A percentile compares a stretch with the other conserved stretches of the same genome.
phyloP scores from a whole-genome alignment of 2,329 filamentous ascomycete species.

The Penicillium griseofulvum region DNA sequence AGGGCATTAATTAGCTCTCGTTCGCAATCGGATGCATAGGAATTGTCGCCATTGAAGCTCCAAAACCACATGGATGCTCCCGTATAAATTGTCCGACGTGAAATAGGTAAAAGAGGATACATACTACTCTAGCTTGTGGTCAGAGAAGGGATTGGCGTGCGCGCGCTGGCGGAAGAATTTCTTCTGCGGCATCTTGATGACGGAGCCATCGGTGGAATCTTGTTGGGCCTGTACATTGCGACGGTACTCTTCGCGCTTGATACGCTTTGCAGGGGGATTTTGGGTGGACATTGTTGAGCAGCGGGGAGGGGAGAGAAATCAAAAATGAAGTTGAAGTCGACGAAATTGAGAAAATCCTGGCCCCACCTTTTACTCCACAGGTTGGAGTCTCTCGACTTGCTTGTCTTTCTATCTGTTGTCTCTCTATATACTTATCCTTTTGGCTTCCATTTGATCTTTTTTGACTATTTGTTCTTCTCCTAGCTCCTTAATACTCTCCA shows the following conservation, averaged over 20 bases:
- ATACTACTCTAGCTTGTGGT: constrained; percentile 86
- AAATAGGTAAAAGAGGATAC: constrained; percentile 28
- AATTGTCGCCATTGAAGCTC: background rate
- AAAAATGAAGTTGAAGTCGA: background rate
- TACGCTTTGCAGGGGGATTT: constrained; percentile 55
- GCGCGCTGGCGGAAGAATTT: constrained; percentile 95
- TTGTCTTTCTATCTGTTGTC: background rate
- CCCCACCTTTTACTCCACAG: constrained; percentile 11
- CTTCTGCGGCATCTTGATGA: constrained; percentile 76
- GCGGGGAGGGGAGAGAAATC: constrained; percentile 1
- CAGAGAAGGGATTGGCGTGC: constrained; percentile 97
- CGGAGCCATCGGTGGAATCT: constrained; percentile 19
- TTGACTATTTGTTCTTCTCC: background rate
- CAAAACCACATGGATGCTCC: too few relatives aligned
- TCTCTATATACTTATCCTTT: background rate
- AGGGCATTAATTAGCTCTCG: background rate
- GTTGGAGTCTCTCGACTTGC: background rate
- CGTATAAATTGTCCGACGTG: fast-evolving
- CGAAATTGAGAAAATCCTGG: constrained; percentile 11
- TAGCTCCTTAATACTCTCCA: background rate
- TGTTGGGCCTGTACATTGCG: constrained; percentile 22
- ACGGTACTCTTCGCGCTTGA: constrained; percentile 66
- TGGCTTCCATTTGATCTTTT: background rate
- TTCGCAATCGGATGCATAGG: background rate
- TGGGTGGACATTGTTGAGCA: constrained; percentile 16